A percentile compares a stretch with the other conserved stretches of the same genome.
Evolutionary conservation across 371 early-diverging fungal genomes (phyloP).

Genomic region (Mortierella sp.): DNA sequence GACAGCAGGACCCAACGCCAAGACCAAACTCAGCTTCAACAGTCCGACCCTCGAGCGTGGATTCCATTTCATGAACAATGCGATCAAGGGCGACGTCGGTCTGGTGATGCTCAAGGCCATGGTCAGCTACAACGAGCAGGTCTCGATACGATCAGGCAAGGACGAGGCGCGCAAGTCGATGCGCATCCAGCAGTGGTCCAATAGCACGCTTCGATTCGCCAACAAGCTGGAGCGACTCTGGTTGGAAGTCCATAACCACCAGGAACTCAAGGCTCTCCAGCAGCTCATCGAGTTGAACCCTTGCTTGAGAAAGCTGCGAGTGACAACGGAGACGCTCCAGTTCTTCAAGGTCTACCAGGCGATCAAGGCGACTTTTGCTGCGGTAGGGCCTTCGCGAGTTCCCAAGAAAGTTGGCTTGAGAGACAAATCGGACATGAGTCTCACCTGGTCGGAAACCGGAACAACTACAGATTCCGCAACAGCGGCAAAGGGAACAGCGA

Average conservation of each 20-base stretch:
- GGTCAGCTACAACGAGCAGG: conserved; percentile 23
- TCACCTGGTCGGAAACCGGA: conserved; percentile 23
- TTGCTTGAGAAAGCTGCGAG: conserved; percentile 19
- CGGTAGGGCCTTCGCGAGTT: background rate
- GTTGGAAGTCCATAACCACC: conserved; percentile 26
- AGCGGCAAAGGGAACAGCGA: background rate
- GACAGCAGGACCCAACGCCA: conserved; percentile 15
- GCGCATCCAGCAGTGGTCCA: conserved; percentile 24
- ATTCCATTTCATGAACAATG: conserved; percentile 21
- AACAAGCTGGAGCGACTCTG: conserved; percentile 27
- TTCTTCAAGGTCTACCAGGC: conserved; percentile 30
- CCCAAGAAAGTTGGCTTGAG: conserved; percentile 14
- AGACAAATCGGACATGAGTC: conserved; percentile 13
- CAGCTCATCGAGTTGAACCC: conserved; percentile 27
- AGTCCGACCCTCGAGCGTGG: conserved; percentile 28
- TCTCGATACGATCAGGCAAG: conserved; percentile 5
- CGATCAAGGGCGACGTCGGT: conserved; percentile 17
- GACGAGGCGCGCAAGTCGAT: conserved; percentile 19
- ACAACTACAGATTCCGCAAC: conserved; percentile 4
- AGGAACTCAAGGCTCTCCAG: conserved; percentile 13
- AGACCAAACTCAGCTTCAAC: conserved; percentile 28
- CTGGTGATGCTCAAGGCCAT: conserved; percentile 24
- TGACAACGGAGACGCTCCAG: conserved; percentile 18
- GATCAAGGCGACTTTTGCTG: conserved; percentile 12
- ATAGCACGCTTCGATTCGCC: conserved; percentile 14